Evolutionary conservation across 2,329 filamentous ascomycete species (phyloP).

Genomic region (Diaporthe sp.): DNA sequence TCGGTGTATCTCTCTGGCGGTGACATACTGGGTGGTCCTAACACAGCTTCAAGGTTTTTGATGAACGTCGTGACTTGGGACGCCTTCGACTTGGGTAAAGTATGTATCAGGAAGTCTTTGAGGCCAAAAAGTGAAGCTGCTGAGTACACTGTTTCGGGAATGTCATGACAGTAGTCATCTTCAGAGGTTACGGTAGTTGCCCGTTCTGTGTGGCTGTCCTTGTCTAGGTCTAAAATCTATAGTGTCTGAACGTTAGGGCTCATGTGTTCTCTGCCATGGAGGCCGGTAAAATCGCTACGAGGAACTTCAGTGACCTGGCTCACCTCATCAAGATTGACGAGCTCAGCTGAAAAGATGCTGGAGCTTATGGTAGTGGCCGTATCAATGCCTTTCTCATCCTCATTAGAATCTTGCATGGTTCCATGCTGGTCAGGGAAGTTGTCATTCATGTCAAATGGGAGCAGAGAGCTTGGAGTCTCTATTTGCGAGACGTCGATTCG

Average conservation of each 20-base stretch:
- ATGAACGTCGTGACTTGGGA: neutral
- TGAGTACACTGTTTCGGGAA: neutral
- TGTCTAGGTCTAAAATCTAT: neutral
- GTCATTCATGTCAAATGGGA: neutral
- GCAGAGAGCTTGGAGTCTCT: neutral
- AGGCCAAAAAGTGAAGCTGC: neutral
- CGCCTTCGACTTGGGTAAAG: neutral
- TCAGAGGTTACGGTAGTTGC: neutral
- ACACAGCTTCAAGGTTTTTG: neutral
- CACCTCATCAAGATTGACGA: neutral
- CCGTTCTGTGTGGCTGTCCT: neutral
- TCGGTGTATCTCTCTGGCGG: neutral
- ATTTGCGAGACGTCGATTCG: neutral
- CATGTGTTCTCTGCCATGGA: neutral
- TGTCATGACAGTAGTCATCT: neutral
- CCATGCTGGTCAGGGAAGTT: neutral
- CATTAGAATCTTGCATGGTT: neutral
- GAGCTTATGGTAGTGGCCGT: neutral
- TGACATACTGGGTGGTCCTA: neutral
- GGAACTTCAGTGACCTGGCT: neutral
- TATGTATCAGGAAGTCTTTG: neutral
- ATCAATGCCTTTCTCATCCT: neutral
- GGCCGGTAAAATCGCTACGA: neutral
- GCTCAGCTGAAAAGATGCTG: neutral
- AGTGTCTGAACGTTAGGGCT: neutral